Percentiles rank a stretch among this genome's conserved stretches.
phyloP scores from a whole-genome alignment of 2,329 filamentous ascomycete species.

The Catunica adiposa region DNA sequence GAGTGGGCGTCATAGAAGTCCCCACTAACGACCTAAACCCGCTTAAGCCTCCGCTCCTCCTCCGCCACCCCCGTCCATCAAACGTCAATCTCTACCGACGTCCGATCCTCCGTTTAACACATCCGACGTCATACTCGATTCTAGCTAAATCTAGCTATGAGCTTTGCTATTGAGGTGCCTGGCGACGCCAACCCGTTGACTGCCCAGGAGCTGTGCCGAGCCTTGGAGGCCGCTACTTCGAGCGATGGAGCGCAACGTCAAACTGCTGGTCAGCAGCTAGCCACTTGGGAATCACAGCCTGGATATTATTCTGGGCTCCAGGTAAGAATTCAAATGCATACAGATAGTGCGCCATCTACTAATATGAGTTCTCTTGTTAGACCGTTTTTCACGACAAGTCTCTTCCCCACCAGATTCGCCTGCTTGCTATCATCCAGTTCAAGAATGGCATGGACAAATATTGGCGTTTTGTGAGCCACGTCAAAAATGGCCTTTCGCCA shows the following conservation, averaged over 20 bases:
- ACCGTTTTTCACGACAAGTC: constrained; percentile 66
- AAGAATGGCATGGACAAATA: constrained; percentile 95
- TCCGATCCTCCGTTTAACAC: background rate
- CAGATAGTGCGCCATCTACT: background rate
- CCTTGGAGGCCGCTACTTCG: constrained; percentile 46
- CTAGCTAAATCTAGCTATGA: constrained; percentile 32
- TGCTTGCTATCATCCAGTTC: constrained; percentile 81
- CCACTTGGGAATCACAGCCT: constrained; percentile 50
- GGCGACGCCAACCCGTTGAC: constrained; percentile 63
- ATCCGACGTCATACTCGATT: background rate
- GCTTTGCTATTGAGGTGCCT: constrained; percentile 58
- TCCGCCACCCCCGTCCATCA: background rate
- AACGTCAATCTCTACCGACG: too few species aligned
- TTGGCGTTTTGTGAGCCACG: constrained; percentile 52
- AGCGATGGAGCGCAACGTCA: constrained; percentile 46
- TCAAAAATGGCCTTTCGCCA: constrained; percentile 49
- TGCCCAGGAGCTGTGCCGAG: constrained; percentile 45
- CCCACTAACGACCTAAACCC: background rate
- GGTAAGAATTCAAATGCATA: constrained; percentile 28
- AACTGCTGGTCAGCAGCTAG: constrained; percentile 52
- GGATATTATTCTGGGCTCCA: constrained; percentile 55
- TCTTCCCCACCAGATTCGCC: constrained; percentile 61
- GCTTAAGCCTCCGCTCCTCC: background rate
- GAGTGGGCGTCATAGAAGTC: background rate
- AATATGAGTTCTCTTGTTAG: constrained; percentile 25